Evolutionary conservation across 805 yeast species (phyloP).

Genomic region (Myxozyma sirexii): DNA sequence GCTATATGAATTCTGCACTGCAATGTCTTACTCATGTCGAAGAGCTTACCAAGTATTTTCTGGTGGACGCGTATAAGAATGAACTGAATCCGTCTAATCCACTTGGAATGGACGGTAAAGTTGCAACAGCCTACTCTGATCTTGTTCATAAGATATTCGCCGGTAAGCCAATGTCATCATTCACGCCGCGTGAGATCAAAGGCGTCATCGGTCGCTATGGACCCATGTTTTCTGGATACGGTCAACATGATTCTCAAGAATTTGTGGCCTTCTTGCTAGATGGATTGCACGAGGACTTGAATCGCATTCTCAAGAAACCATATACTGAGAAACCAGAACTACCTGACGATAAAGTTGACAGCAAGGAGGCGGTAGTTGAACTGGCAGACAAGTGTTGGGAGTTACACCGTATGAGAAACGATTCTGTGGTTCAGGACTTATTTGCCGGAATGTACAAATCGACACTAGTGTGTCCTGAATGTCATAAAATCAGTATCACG

Average conservation of each 20-base stretch:
- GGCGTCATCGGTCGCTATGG: constrained; percentile 76
- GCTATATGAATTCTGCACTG: constrained; percentile 93
- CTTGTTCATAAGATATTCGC: constrained; percentile 63
- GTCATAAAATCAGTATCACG: constrained; percentile 77
- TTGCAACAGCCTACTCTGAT: constrained; percentile 74
- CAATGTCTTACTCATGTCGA: constrained; percentile 89
- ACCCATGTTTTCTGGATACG: constrained; percentile 74
- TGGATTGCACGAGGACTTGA: constrained; percentile 89
- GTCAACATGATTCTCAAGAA: constrained; percentile 94
- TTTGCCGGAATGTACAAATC: constrained; percentile 92
- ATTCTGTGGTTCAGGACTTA: constrained; percentile 79
- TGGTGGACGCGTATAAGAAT: constrained; percentile 56
- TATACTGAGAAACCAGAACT: constrained; percentile 84
- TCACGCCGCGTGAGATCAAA: constrained; percentile 77
- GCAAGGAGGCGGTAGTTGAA: constrained; percentile 52
- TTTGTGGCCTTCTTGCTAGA: constrained; percentile 84
- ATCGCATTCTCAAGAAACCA: constrained; percentile 80
- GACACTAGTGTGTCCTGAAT: constrained; percentile 83
- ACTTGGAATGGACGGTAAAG: constrained; percentile 78
- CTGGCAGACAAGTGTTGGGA: constrained; percentile 81
- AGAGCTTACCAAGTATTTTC: constrained; percentile 75
- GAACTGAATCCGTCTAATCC: constrained; percentile 82
- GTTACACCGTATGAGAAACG: constrained; percentile 75
- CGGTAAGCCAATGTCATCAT: constrained; percentile 18
- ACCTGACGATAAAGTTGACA: constrained; percentile 59